phyloP scores from a whole-genome alignment of 2,329 filamentous ascomycete genomes.

The Akanthomyces dipterigenus region DNA sequence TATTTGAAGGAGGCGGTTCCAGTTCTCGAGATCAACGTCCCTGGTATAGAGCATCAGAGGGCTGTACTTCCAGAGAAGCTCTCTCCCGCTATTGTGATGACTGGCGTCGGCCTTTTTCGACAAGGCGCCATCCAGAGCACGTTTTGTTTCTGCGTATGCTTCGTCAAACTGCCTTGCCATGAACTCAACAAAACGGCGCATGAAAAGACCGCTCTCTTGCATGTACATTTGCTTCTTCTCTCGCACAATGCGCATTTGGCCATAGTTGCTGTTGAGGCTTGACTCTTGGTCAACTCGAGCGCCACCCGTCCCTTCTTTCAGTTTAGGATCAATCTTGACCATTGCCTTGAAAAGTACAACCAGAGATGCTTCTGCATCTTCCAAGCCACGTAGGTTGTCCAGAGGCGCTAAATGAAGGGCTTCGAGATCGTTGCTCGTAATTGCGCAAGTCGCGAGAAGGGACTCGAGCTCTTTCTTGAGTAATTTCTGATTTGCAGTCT shows the following conservation, averaged over 20 bases:
- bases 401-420: conserved; percentile 68
- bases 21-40: conserved; percentile 75
- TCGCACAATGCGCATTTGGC: conserved; percentile 86
- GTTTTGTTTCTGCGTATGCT: conserved; percentile 63
- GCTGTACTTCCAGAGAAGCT: conserved; percentile 78
- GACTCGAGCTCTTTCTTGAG: conserved; percentile 84
- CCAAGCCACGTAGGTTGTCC: conserved; percentile 62
- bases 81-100: conserved; percentile 65
- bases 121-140: conserved; percentile 53
- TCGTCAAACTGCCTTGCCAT: conserved; percentile 75
- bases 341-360: conserved; percentile 86
- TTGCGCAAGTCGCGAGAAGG: conserved; percentile 85
- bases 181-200: conserved; percentile 72
- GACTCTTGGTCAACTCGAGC: conserved; percentile 35
- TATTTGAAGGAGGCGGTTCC: conserved; percentile 70
- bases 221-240: conserved; percentile 91
- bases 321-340: conserved; percentile 82
- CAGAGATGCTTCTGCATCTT: conserved; percentile 70
- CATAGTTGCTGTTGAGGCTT: conserved; percentile 65
- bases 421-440: conserved; percentile 67
- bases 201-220: conserved; percentile 67
- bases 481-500: conserved; percentile 93
- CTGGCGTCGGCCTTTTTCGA: conserved; percentile 62
- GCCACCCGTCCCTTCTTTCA: conserved; percentile 49
- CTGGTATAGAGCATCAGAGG: conserved; percentile 82